phyloP scores from a whole-genome alignment of 257 asterid species.

The Solanum tarijense region DNA sequence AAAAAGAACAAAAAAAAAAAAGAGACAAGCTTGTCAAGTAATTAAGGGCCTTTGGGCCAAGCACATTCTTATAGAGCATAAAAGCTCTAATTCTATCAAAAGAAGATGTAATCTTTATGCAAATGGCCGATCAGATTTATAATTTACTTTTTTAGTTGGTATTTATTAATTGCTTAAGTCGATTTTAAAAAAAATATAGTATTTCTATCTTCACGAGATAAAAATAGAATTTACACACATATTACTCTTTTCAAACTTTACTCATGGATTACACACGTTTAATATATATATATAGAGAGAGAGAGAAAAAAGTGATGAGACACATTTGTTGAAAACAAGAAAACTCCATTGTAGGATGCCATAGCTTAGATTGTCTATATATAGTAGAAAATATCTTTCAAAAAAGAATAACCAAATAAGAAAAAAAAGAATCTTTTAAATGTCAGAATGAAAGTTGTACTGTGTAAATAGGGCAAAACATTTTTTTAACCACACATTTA shows the following conservation, averaged over 20 bases:
- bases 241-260: rapidly evolving
- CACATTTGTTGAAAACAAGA: not conserved
- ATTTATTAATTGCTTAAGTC: not conserved
- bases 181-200: too few relatives aligned
- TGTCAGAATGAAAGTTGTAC: not conserved
- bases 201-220: too few relatives aligned
- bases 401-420: not conserved
- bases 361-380: not conserved
- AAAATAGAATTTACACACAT: too few relatives aligned
- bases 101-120: not conserved
- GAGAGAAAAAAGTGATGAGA: not conserved
- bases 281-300: too few relatives aligned
- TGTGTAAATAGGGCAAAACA: not conserved
- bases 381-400: not conserved
- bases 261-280: not conserved
- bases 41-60: not conserved
- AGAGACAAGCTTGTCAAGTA: not conserved
- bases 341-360: not conserved
- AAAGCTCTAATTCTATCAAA: not conserved
- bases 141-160: not conserved
- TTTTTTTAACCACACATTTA: not conserved
- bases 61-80: not conserved
- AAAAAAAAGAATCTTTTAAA: not conserved
- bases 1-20: too few relatives aligned
- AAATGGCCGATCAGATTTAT: not conserved